phyloP scores from a whole-genome alignment of 2,329 filamentous ascomycete species.

The Penicillium olsonii region DNA sequence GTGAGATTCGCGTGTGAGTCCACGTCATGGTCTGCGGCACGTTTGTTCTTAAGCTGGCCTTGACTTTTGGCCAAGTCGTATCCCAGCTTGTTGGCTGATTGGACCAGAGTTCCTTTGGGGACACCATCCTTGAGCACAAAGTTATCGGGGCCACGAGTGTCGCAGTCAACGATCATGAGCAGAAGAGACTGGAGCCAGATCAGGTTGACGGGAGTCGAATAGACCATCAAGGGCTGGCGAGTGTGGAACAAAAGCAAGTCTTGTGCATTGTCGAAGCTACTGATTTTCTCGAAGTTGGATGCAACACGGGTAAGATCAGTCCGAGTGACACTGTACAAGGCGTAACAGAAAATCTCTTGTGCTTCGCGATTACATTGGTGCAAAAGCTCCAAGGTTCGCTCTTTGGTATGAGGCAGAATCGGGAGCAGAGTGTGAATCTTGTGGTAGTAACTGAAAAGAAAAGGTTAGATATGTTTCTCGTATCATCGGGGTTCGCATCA shows the following conservation, averaged over 20 bases:
- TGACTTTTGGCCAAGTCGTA: constrained; percentile 42
- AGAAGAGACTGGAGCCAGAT: constrained; percentile 45
- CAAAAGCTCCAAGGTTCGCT: constrained; percentile 39
- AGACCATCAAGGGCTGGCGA: constrained; percentile 38
- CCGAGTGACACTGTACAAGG: constrained; percentile 42
- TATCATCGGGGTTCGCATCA: not conserved
- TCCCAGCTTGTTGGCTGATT: constrained; percentile 40
- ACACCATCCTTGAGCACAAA: constrained; percentile 43
- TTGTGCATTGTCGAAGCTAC: constrained; percentile 42
- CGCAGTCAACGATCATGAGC: constrained; percentile 46
- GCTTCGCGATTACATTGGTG: constrained; percentile 42
- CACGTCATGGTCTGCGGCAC: constrained; percentile 35
- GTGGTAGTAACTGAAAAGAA: constrained; percentile 38
- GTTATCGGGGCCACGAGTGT: constrained; percentile 45
- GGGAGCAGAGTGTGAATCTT: constrained; percentile 44
- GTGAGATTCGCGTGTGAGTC: constrained; percentile 45
- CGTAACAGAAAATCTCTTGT: constrained; percentile 45
- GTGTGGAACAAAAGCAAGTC: constrained; percentile 42
- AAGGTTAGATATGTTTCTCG: constrained; percentile 13
- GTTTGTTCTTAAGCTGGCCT: constrained; percentile 41
- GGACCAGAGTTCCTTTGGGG: constrained; percentile 43
- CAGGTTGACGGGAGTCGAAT: constrained; percentile 39
- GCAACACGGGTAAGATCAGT: constrained; percentile 38
- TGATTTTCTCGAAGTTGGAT: constrained; percentile 36
- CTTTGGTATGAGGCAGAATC: constrained; percentile 43